phyloP scores from a whole-genome alignment of 2,329 filamentous ascomycete species.

The Aspergillus costaricaensis region DNA sequence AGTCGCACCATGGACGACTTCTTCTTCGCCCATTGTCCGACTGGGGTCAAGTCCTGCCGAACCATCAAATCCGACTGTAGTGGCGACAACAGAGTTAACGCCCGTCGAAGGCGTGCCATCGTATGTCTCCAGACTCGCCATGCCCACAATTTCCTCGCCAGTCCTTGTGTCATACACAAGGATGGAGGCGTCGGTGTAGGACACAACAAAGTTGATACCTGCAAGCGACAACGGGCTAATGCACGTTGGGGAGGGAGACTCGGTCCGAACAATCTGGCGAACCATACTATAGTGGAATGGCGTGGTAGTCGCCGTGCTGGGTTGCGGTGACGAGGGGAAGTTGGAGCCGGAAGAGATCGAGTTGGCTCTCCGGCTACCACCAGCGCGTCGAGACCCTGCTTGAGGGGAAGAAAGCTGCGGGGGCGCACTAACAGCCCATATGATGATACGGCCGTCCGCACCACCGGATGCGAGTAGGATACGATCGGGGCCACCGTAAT shows the following conservation, averaged over 20 bases:
- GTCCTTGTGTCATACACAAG: slow-evolving; percentile 90
- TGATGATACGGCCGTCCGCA: slow-evolving; percentile 85
- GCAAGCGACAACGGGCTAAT: slow-evolving; percentile 83
- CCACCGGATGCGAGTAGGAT: slow-evolving; percentile 89
- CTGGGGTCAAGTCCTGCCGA: slow-evolving; percentile 62
- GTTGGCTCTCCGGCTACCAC: slow-evolving; percentile 80
- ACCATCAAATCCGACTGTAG: slow-evolving; percentile 75
- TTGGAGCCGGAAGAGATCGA: slow-evolving; percentile 93
- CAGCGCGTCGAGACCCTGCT: slow-evolving; percentile 68
- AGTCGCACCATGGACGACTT: slow-evolving; percentile 78
- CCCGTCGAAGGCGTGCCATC: slow-evolving; percentile 80
- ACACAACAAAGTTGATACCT: slow-evolving; percentile 89
- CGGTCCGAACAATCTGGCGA: slow-evolving; percentile 75
- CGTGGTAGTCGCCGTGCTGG: slow-evolving; percentile 78
- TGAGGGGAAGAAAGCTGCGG: slow-evolving; percentile 83
- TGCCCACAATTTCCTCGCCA: slow-evolving; percentile 85
- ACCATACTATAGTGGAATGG: slow-evolving; percentile 87
- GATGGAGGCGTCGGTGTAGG: slow-evolving; percentile 86
- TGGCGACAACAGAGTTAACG: slow-evolving; percentile 89
- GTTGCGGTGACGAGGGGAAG: slow-evolving; percentile 86
- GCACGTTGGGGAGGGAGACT: slow-evolving; percentile 77
- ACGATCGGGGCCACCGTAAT: slow-evolving; percentile 78
- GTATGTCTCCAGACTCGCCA: slow-evolving; percentile 94
- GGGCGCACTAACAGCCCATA: slow-evolving; percentile 92
- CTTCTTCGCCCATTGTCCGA: slow-evolving; percentile 66